A percentile compares a stretch with the other conserved stretches of the same genome.
These are phyloP conservation scores for Clarkia xantiana DNA, from an alignment of 345 rosid genomes.

Conservation along the genomic window DNA sequence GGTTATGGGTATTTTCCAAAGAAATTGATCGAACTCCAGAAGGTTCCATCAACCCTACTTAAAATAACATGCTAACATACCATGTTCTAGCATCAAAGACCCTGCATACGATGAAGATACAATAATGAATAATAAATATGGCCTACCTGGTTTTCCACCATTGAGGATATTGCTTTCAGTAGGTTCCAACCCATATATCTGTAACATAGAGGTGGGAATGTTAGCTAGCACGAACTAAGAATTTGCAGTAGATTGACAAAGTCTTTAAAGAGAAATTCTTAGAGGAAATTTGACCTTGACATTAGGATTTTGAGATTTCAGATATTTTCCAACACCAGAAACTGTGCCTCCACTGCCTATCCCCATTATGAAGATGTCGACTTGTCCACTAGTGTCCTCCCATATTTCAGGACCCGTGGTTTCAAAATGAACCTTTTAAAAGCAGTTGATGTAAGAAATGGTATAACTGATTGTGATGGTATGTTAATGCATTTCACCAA, in stretches of 20 bases:
- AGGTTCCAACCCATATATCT: conserved; percentile 98
- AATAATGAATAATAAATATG: background rate
- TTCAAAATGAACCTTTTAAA: conserved; percentile 62
- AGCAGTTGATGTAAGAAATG: too few relatives aligned
- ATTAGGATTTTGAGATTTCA: conserved; percentile 82
- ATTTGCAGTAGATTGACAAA: background rate
- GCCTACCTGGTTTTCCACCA: conserved; percentile 91
- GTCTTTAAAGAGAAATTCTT: background rate
- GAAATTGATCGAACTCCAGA: too few relatives aligned
- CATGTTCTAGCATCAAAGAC: too few relatives aligned
- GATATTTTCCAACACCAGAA: conserved; percentile 84
- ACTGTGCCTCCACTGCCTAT: conserved; percentile 98
- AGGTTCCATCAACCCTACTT: too few relatives aligned
- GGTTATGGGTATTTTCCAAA: background rate
- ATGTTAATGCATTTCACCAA: too few relatives aligned
- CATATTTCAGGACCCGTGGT: conserved; percentile 98
- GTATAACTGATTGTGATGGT: too few relatives aligned
- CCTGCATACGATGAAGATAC: background rate
- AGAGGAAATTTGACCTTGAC: conserved; percentile 45
- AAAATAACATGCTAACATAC: too few relatives aligned
- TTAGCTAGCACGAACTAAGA: conserved; percentile 5
- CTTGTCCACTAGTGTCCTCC: conserved; percentile 87
- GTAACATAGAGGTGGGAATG: conserved; percentile 2
- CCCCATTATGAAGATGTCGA: conserved; percentile 93
- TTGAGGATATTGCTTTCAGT: conserved; percentile 83